Evolutionary conservation across 2,329 filamentous ascomycete genomes (phyloP).

Genomic region (Cylindrodendrum hubeiense): DNA sequence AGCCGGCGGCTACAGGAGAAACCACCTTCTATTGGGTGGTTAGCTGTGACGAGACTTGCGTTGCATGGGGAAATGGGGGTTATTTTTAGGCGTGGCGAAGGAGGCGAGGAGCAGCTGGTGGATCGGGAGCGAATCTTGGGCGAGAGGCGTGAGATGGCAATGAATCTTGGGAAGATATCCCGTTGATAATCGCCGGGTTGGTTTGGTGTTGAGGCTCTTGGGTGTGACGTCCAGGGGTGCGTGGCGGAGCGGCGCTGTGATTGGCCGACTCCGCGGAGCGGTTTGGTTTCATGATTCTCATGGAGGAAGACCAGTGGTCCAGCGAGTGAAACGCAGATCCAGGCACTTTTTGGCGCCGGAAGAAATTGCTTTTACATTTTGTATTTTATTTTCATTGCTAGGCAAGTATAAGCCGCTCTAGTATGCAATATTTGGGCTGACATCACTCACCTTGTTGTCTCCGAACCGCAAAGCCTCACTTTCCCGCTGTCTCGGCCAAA

Average conservation of each 20-base stretch:
- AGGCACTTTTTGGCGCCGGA: conserved; percentile 1
- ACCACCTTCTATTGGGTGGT: conserved; percentile 30
- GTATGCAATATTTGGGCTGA: background rate
- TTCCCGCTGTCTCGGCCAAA: background rate
- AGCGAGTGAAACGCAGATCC: background rate
- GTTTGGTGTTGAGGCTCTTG: conserved; percentile 45
- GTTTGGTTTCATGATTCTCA: background rate
- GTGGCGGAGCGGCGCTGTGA: conserved; percentile 20
- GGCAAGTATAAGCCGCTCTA: background rate
- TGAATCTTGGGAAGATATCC: background rate
- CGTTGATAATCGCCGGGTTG: background rate
- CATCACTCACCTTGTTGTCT: too few species aligned
- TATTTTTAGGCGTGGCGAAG: conserved; percentile 31
- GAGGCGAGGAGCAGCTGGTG: background rate
- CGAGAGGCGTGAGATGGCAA: background rate
- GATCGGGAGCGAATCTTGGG: background rate
- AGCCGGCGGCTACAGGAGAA: conserved; percentile 39
- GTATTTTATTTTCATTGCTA: conserved; percentile 1
- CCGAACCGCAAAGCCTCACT: too few species aligned
- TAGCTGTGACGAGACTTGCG: conserved; percentile 21
- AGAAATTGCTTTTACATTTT: background rate
- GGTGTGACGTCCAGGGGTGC: conserved; percentile 26
- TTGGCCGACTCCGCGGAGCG: conserved; percentile 26
- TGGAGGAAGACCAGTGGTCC: background rate
- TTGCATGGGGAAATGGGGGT: background rate